Evolutionary conservation across 2,329 filamentous ascomycete genomes (phyloP).

Genomic region (Podosphaera fusca): DNA sequence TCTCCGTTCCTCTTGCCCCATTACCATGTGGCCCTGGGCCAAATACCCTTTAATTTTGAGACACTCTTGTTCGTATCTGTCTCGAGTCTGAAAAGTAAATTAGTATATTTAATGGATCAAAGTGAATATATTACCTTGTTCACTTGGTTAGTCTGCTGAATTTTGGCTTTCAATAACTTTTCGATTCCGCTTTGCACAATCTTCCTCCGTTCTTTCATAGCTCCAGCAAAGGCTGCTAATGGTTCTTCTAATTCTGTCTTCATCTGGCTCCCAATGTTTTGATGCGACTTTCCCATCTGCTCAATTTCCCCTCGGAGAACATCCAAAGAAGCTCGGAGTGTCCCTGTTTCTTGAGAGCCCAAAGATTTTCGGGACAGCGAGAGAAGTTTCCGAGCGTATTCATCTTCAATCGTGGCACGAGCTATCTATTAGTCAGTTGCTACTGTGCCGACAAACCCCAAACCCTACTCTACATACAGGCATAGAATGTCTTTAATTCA

Average conservation of each 20-base stretch:
- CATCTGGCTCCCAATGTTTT: constrained; percentile 79
- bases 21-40: constrained; percentile 97
- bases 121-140: constrained; percentile 47
- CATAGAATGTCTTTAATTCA: constrained; percentile 81
- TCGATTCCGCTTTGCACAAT: constrained; percentile 89
- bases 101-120: not conserved
- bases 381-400: constrained; percentile 77
- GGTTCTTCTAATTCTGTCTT: constrained; percentile 90
- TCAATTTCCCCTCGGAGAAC: constrained; percentile 76
- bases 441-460: not conserved
- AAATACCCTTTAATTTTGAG: constrained; percentile 96
- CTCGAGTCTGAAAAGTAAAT: constrained; percentile 38
- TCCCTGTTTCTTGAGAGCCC: constrained; percentile 69
- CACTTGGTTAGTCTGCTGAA: constrained; percentile 70
- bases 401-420: constrained; percentile 83
- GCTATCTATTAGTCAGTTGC: constrained; percentile 25
- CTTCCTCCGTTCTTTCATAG: constrained; percentile 89
- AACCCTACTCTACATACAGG: constrained; percentile 26
- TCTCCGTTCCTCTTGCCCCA: constrained; percentile 96
- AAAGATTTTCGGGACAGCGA: constrained; percentile 71
- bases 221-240: constrained; percentile 70
- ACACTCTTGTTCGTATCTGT: constrained; percentile 93
- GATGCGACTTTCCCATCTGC: constrained; percentile 80
- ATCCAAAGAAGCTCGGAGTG: constrained; percentile 64
- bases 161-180: constrained; percentile 79